Conservation (phyloP, 2,329 filamentous ascomycete genomes). For the Xylariaceae sp. region DNA sequence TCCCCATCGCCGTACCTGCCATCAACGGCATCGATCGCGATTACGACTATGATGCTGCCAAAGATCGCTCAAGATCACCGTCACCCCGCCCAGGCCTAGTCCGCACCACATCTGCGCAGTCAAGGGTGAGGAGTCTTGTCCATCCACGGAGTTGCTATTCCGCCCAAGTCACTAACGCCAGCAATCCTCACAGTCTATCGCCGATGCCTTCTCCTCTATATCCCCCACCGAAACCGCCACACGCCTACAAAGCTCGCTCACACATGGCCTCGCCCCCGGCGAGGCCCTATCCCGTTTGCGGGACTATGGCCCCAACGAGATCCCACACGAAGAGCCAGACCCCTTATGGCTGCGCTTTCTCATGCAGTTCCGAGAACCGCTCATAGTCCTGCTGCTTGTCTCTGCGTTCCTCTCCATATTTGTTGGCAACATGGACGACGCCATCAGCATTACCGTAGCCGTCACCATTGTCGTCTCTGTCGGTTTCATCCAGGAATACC, state of each 20-base stretch:
- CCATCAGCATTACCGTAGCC: conserved; percentile 89
- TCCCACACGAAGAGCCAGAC: conserved; percentile 90
- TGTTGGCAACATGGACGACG: conserved; percentile 92
- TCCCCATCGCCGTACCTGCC: conserved; percentile 35
- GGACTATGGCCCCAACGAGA: conserved; percentile 86
- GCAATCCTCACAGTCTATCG: conserved; percentile 42
- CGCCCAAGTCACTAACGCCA: background rate
- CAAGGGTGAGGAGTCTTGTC: conserved; percentile 42
- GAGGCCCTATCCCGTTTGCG: conserved; percentile 79
- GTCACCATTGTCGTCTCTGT: conserved; percentile 97
- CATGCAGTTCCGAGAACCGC: conserved; percentile 93
- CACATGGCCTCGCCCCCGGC: conserved; percentile 73
- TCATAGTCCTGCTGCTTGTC: conserved; percentile 86
- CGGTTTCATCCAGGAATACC: conserved; percentile 95
- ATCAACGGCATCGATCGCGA: conserved; percentile 31
- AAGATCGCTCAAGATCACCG: conserved; percentile 34
- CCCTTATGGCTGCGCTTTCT: conserved; percentile 92
- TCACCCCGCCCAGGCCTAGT: conserved; percentile 36
- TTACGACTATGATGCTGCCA: conserved; percentile 28
- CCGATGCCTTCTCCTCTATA: conserved; percentile 64
- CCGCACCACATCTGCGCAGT: conserved; percentile 54
- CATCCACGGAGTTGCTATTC: background rate
- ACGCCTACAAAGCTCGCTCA: conserved; percentile 77
- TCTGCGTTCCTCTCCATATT: conserved; percentile 86
- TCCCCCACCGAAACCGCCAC: conserved; percentile 76